Conservation (phyloP, 108 stramenopile genomes). For the Nannochloropsis gaditana region DNA sequence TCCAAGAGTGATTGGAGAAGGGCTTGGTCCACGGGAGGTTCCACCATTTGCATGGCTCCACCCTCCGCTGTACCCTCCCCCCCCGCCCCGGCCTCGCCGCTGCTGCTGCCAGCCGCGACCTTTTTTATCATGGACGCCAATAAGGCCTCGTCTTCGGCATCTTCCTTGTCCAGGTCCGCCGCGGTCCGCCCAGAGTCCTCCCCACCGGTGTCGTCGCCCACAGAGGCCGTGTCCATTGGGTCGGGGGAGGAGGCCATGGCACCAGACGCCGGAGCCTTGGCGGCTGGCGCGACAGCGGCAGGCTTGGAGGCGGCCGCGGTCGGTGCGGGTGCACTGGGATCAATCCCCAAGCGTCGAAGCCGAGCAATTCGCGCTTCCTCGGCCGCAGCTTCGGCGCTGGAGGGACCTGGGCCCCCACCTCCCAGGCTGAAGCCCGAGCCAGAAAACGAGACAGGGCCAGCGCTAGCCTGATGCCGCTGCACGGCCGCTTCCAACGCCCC, state of each 20-base stretch:
- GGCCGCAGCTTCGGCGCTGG: slow-evolving; percentile 25
- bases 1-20: slow-evolving; percentile 55
- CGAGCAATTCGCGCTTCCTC: slow-evolving; percentile 34
- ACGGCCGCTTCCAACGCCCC: slow-evolving; percentile 37
- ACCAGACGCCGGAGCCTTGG: slow-evolving; percentile 9
- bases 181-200: slow-evolving; percentile 12
- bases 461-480: slow-evolving; percentile 37
- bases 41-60: slow-evolving; percentile 39
- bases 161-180: neutral
- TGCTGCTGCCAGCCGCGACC: neutral
- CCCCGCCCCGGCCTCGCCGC: neutral
- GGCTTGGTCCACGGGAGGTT: slow-evolving; percentile 43
- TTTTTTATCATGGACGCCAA: neutral
- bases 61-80: neutral
- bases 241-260: neutral
- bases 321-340: neutral
- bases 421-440: slow-evolving; percentile 39
- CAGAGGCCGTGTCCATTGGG: neutral
- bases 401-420: slow-evolving; percentile 24
- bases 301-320: slow-evolving; percentile 16
- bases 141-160: neutral
- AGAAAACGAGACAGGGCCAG: slow-evolving; percentile 26
- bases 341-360: slow-evolving; percentile 26
- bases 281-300: neutral
- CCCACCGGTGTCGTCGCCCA: slow-evolving; percentile 23